Conservation (phyloP, 192 early-diverging fungal species). For the Globomyces pollinis-pini region DNA sequence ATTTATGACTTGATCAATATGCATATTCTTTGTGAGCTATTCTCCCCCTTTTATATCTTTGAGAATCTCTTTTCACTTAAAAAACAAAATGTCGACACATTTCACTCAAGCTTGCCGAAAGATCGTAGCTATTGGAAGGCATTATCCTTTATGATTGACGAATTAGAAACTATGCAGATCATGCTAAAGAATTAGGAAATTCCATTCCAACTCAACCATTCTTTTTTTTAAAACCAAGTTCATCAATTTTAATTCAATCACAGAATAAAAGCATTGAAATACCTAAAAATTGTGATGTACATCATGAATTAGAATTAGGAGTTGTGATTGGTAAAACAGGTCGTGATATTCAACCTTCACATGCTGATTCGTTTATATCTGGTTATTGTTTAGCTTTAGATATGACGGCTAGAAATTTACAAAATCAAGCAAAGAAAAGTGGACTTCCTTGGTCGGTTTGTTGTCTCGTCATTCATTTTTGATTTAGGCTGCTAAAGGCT, state of each 20-base stretch:
- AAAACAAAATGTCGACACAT: too few relatives aligned
- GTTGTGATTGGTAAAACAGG: slow-evolving; percentile 83
- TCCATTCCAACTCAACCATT: slow-evolving; percentile 85
- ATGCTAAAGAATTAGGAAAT: slow-evolving; percentile 92
- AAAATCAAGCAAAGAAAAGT: slow-evolving; percentile 71
- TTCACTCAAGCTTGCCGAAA: slow-evolving; percentile 63
- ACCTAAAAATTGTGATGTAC: slow-evolving; percentile 67
- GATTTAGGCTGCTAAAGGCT: slow-evolving; percentile 69
- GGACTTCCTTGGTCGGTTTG: slow-evolving; percentile 89
- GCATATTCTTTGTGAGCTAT: too few relatives aligned
- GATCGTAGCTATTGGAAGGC: slow-evolving; percentile 90
- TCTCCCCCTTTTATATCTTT: too few relatives aligned
- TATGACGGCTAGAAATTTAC: slow-evolving; percentile 86
- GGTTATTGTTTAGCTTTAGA: slow-evolving; percentile 88
- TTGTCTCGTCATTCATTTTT: background rate
- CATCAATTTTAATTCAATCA: slow-evolving; percentile 58
- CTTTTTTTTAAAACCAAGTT: slow-evolving; percentile 89
- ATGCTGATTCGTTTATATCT: slow-evolving; percentile 49
- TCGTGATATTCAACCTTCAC: slow-evolving; percentile 58
- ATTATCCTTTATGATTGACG: too few relatives aligned
- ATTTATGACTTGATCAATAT: too few relatives aligned
- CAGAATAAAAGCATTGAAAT: slow-evolving; percentile 70
- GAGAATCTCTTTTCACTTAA: too few relatives aligned
- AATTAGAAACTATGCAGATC: slow-evolving; percentile 26
- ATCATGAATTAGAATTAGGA: slow-evolving; percentile 91